Percentiles rank a stretch among this genome's conserved stretches.
Evolutionary conservation across 345 rosid genomes (phyloP).

Genomic region (Tarenaya hassleriana): DNA sequence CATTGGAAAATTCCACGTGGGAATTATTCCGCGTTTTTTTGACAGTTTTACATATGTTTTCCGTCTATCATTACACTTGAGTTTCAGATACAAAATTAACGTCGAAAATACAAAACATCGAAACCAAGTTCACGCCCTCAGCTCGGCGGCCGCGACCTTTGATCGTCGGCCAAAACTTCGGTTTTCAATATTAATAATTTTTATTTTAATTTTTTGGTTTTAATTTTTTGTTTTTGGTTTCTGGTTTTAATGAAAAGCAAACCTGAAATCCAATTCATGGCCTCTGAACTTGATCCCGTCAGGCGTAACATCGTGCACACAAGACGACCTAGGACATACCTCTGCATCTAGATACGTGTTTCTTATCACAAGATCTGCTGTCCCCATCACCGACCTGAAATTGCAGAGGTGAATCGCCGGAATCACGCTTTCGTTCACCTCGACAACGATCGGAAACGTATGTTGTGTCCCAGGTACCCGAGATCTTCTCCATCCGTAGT

Average conservation of each 20-base stretch:
- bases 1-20: too few relatives aligned
- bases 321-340: slow-evolving; percentile 26
- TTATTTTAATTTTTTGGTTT: too few relatives aligned
- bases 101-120: not conserved
- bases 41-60: too few relatives aligned
- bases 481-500: slow-evolving; percentile 31
- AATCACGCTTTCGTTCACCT: slow-evolving; percentile 22
- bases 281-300: slow-evolving; percentile 29
- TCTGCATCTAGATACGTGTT: slow-evolving; percentile 26
- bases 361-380: slow-evolving; percentile 24
- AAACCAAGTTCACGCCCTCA: not conserved
- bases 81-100: slow-evolving; percentile 13
- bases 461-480: slow-evolving; percentile 16
- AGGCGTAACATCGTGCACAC: slow-evolving; percentile 23
- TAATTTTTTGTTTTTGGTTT: too few relatives aligned
- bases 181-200: too few relatives aligned
- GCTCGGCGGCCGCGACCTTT: not conserved
- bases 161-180: too few relatives aligned
- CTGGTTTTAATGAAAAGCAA: too few relatives aligned
- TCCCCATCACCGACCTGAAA: slow-evolving; percentile 23
- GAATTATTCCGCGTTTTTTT: too few relatives aligned
- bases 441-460: slow-evolving; percentile 24
- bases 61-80: too few relatives aligned
- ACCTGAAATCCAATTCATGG: slow-evolving; percentile 25
- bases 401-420: slow-evolving; percentile 28